Evolutionary conservation across 2,329 filamentous ascomycete genomes (phyloP).

Genomic region (Exophiala spinifera): DNA sequence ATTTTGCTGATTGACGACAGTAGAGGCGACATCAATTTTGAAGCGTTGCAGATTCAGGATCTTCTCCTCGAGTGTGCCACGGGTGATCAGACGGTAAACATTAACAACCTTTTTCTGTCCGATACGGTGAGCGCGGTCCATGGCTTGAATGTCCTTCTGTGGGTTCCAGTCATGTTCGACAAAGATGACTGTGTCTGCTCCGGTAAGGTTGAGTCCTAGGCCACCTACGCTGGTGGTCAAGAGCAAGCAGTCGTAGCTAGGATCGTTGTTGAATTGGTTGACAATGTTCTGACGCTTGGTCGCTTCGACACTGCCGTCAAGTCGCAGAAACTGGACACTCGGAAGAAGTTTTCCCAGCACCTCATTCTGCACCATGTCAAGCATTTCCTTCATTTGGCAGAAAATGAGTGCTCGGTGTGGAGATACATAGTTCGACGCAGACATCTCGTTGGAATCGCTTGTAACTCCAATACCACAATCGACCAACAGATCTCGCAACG

Average conservation of each 20-base stretch:
- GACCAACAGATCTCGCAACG: slow-evolving; percentile 87
- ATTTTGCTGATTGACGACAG: slow-evolving; percentile 98
- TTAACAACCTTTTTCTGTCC: slow-evolving; percentile 99
- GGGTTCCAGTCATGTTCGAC: slow-evolving; percentile 99
- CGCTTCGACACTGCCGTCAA: slow-evolving; percentile 90
- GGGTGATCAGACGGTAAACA: slow-evolving; percentile 92
- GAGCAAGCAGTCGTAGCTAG: slow-evolving; percentile 89
- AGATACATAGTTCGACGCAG: slow-evolving; percentile 73
- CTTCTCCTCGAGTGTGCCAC: slow-evolving; percentile 96
- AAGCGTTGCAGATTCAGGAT: slow-evolving; percentile 96
- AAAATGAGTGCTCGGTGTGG: slow-evolving; percentile 95
- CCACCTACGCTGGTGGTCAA: slow-evolving; percentile 94
- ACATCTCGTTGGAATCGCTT: slow-evolving; percentile 37
- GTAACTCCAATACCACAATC: slow-evolving; percentile 92
- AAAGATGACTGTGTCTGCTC: slow-evolving; percentile 97
- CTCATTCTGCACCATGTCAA: slow-evolving; percentile 96
- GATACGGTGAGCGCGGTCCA: slow-evolving; percentile 97
- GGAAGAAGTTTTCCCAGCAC: slow-evolving; percentile 90
- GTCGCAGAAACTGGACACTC: slow-evolving; percentile 85
- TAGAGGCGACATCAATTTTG: slow-evolving; percentile 98
- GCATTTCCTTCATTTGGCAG: slow-evolving; percentile 99
- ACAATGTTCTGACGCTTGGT: slow-evolving; percentile 95
- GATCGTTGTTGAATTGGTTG: slow-evolving; percentile 97
- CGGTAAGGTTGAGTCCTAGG: slow-evolving; percentile 89
- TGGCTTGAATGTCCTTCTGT: slow-evolving; percentile 96